These are phyloP conservation scores for Wallacemonas sp. DNA, from an alignment of 208 protist species.

Conservation along the genomic window DNA sequence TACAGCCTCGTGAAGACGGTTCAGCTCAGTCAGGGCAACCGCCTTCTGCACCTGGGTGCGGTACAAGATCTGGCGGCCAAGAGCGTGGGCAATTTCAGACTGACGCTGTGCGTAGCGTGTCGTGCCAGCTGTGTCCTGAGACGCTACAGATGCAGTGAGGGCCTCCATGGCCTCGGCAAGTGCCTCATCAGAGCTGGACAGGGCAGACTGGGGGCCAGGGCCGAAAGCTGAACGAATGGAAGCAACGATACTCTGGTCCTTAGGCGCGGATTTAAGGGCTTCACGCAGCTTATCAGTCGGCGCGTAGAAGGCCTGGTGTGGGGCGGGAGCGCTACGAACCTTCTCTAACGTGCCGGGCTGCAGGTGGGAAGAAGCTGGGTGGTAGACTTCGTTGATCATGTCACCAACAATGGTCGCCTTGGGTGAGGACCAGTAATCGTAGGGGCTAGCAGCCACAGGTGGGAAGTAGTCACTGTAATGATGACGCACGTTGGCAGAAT, in stretches of 20 bases:
- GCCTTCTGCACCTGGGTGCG: slow-evolving; percentile 70
- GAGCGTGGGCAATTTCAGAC: slow-evolving; percentile 42
- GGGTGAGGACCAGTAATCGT: slow-evolving; percentile 64
- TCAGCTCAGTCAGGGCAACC: slow-evolving; percentile 71
- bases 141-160: slow-evolving; percentile 37
- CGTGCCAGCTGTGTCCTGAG: slow-evolving; percentile 58
- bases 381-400: slow-evolving; percentile 45
- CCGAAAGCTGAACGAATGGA: slow-evolving; percentile 65
- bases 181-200: slow-evolving; percentile 63
- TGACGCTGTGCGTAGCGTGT: slow-evolving; percentile 43
- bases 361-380: slow-evolving; percentile 33
- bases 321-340: slow-evolving; percentile 40
- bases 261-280: slow-evolving; percentile 50
- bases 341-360: slow-evolving; percentile 46
- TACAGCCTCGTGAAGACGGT: slow-evolving; percentile 70
- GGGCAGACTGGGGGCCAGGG: slow-evolving; percentile 42
- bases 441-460: slow-evolving; percentile 20
- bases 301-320: slow-evolving; percentile 66
- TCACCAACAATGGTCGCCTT: slow-evolving; percentile 30
- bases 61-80: slow-evolving; percentile 75
- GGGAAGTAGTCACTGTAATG: slow-evolving; percentile 88
- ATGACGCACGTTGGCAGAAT: slow-evolving; percentile 64
- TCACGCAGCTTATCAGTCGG: slow-evolving; percentile 62
- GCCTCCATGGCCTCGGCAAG: slow-evolving; percentile 52
- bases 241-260: slow-evolving; percentile 54